Evolutionary conservation across 495 filamentous ascomycete genomes (phyloP), one percentile per base, ranked within the genome.

Genomic region (Annulohypoxylon maeteangense): DNA sequence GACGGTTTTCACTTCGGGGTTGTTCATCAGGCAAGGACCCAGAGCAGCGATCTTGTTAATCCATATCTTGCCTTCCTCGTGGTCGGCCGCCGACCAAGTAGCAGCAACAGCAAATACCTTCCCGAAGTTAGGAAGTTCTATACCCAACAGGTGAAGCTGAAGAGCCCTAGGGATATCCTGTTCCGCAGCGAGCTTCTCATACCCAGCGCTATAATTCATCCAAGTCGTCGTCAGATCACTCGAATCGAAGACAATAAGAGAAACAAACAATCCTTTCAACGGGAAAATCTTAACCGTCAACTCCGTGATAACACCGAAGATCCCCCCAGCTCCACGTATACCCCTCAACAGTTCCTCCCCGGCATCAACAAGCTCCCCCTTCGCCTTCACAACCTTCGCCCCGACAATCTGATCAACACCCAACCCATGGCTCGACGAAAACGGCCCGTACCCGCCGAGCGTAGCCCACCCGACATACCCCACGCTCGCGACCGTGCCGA

Each of bases 171-270:
- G 51, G 23, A 55, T 3, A n/a, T 29, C 4, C 22, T 36, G 29
- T 16, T 55, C 51, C 22, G 51, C 51, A 23, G 29, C 18, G 22
- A 55, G 51, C 18, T 55, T 55, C 7, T 55, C 51, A 10, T 55
- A 55, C 31, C 51, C 29, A 7, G 18, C 29, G 31, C n/a, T 20
- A 18, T 55, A 55, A 8, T 10, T 36, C 7, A 18, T 23, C 29
- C 27, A 55, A 2, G 51, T 18, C n/a, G n/a, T 36, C 51, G 36
- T 55, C 18, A 55, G 7, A 8, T 55, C 51, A n/a, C 51, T 55
- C n/a, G 51, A 55, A 16, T 55, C 51, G 29, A 55, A 55, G 18
- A 55, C 11, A 6, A 55, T 36, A 36, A 55, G 51, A 20, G 51
- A 55, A 0, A 55, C 51, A 4, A 55, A 29, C 27, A 55, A 8